Evolutionary conservation across 441 rosid genomes (phyloP).

Genomic region (Aquilaria agallochum): DNA sequence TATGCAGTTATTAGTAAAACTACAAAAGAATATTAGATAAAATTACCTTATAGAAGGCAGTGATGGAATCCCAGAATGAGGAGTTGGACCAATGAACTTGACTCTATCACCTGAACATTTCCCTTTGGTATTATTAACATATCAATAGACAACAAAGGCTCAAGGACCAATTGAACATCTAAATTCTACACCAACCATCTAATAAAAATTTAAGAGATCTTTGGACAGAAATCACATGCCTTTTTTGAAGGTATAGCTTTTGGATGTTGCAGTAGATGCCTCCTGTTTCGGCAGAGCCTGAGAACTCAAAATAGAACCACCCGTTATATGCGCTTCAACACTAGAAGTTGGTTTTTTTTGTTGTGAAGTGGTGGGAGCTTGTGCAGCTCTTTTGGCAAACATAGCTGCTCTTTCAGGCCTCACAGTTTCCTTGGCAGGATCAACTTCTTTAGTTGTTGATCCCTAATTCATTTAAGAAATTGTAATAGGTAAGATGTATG

Average conservation of each 20-base stretch:
- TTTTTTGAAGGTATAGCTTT: conserved; percentile 72
- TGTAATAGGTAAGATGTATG: not conserved
- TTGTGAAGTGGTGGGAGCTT: conserved; percentile 54
- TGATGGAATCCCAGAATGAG: conserved; percentile 49
- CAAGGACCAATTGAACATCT: not conserved
- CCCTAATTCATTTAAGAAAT: conserved; percentile 44
- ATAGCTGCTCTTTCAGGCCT: conserved; percentile 68
- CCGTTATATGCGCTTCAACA: conserved; percentile 95
- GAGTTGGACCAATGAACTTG: conserved; percentile 46
- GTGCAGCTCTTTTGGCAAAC: conserved; percentile 72
- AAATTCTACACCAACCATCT: not conserved
- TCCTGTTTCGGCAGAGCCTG: conserved; percentile 88
- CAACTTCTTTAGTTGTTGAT: conserved; percentile 63
- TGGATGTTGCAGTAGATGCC: conserved; percentile 92
- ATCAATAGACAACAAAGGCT: conserved; percentile 8
- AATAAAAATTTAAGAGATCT: conserved; percentile 1
- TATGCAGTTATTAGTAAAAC: not conserved
- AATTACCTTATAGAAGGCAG: conserved; percentile 55
- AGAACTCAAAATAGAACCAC: conserved; percentile 71
- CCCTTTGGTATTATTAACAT: not conserved
- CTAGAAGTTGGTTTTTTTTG: conserved; percentile 89
- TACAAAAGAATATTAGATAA: not conserved
- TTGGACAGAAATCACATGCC: conserved; percentile 36
- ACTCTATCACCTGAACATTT: conserved; percentile 87
- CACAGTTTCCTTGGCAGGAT: conserved; percentile 62